Percentiles rank a stretch among this genome's conserved stretches.
Conservation (phyloP, 176 grass and related monocot genomes). For the Juncus effusus region DNA sequence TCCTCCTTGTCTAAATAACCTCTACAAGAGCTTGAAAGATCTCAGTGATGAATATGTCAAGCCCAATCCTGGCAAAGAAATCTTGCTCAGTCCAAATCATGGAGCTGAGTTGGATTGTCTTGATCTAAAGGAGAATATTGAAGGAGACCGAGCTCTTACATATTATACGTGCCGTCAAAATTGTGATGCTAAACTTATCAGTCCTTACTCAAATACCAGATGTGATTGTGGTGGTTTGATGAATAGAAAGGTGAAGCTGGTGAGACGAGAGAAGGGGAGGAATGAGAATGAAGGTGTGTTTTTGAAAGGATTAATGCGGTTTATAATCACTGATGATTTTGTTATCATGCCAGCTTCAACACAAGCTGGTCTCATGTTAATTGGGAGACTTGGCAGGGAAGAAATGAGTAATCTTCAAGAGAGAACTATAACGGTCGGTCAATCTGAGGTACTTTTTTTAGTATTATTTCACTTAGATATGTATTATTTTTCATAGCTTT, state of each 20-base stretch:
- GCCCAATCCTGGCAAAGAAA: neutral
- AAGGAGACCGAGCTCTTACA: neutral
- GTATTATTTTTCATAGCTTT: neutral
- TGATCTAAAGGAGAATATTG: constrained; percentile 9
- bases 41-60: constrained; percentile 1
- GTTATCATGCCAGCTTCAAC: constrained; percentile 3
- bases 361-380: neutral
- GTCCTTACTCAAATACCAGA: neutral
- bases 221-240: neutral
- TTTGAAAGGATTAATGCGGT: too few species aligned
- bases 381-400: neutral
- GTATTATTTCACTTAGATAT: neutral
- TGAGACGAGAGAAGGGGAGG: neutral
- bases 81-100: constrained; percentile 9
- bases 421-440: constrained; percentile 7
- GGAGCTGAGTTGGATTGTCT: constrained; percentile 1
- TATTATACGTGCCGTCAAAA: neutral
- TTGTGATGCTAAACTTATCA: constrained; percentile 2
- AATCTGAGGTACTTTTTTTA: constrained; percentile 18
- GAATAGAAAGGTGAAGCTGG: too few species aligned
- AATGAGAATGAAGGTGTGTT: neutral
- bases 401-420: neutral
- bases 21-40: constrained; percentile 21
- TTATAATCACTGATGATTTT: neutral
- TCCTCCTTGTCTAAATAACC: constrained; percentile 9